Base-by-base conservation (phyloP, 2,329 filamentous ascomycete species). In the Lachnum nothofagi region DNA sequence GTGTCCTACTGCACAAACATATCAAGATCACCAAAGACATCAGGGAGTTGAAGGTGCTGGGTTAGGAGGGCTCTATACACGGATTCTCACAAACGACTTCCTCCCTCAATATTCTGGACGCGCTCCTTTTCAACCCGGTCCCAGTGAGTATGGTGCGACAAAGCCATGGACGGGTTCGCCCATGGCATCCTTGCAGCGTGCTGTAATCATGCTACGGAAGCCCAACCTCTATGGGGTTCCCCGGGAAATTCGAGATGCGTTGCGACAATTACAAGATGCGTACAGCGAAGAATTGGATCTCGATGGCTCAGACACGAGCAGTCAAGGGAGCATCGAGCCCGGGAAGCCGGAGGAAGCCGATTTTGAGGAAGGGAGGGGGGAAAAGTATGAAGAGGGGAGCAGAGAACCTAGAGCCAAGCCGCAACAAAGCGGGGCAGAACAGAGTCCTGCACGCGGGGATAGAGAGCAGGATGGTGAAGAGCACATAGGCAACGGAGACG, bases 271-370 rank as follows among this genome's bases (percentile, higher is more conserved):
- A 47, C 49, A 57, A 46, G 52, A 57, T 53, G 45, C 43, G 34
- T 57, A 57, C n/a, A 53, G 51, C 29, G 42, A 53, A 54, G 45
- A 51, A 53, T 54, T 57, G 20, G 44, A 57, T 53, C 34, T 55
- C 45, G 39, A 51, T 48, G 24, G 49, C 46, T 52, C 40, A 56
- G 51, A 54, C 19, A 56, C 48, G 31, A 54, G 51, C 37, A 54
- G 51, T 17, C 22, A 52, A 56, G 43, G 39, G 42, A 47, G 51
- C 27, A 54, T 54, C 43, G 48, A 54, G 51, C 45, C 24, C 17
- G 41, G 41, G 9, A 24, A 47, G 7, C 48, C 42, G 35, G 48
- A 54, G 45, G 47, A 51, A 35, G 39, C 22, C 22, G 34, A 49
- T 44, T 47, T 53, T n/a, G 42, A 51, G 44, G 46, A 45, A 52